Conservation (phyloP, 208 protist species). For the Acanthamoeba healyi region DNA sequence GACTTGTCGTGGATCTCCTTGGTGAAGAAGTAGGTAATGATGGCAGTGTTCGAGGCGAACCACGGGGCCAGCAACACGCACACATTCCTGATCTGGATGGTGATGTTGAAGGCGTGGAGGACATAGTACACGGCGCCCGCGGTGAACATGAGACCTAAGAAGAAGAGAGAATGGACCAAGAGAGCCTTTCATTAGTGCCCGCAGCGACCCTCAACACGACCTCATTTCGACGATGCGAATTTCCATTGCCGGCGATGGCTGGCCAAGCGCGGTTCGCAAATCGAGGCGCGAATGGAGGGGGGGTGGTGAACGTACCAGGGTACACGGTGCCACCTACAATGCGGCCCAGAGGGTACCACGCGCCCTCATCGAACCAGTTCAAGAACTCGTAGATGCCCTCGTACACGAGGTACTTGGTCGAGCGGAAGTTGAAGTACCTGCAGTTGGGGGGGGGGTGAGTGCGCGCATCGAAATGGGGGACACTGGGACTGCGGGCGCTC, state of each 20-base stretch:
- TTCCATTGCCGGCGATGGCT: no score
- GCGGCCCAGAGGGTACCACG: conserved; percentile 98
- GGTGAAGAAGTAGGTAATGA: conserved; percentile 93
- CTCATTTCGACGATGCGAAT: no score
- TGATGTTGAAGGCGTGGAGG: conserved; percentile 92
- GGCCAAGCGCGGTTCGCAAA: no score
- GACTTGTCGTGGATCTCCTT: conserved; percentile 91
- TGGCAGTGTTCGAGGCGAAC: conserved; percentile 93
- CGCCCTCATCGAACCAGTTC: conserved; percentile 98
- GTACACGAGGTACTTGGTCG: conserved; percentile 92
- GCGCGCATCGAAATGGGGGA: not conserved
- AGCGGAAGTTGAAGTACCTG: conserved; percentile 94
- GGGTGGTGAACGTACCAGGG: conserved; percentile 90
- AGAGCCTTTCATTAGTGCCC: not conserved
- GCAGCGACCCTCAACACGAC: no score
- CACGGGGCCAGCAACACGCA: conserved; percentile 97
- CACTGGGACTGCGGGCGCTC: conserved; percentile 2
- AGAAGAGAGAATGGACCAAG: not conserved
- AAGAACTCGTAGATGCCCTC: conserved; percentile 97
- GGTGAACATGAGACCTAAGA: conserved; percentile 95
- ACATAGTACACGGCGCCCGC: conserved; percentile 94
- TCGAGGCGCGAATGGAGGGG: not conserved
- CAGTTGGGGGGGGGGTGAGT: no score
- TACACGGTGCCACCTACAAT: conserved; percentile 98
- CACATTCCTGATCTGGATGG: conserved; percentile 96